phyloP scores from a whole-genome alignment of 2,329 filamentous ascomycete species.

The Sporothrix humicola region DNA sequence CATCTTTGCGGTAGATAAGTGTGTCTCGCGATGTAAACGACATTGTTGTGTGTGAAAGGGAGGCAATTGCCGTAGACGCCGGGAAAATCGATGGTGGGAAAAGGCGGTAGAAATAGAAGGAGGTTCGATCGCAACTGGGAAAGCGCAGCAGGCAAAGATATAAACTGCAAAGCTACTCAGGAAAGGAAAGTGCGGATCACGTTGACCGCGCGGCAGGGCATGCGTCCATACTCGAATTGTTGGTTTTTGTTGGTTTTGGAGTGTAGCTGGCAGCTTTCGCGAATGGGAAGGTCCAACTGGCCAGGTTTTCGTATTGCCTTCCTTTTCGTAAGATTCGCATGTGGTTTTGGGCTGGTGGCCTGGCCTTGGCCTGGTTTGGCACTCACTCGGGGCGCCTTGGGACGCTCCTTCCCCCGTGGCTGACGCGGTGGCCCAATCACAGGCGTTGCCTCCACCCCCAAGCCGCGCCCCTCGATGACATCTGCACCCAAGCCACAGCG shows the following conservation, averaged over 20 bases:
- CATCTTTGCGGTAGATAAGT: conserved; percentile 54
- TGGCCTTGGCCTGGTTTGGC: background rate
- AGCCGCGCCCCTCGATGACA: conserved; percentile 24
- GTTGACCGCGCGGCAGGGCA: conserved; percentile 28
- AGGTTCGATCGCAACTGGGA: background rate
- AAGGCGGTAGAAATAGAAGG: conserved; percentile 2
- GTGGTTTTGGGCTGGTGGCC: conserved; percentile 10
- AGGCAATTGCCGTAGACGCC: background rate
- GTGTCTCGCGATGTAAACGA: conserved; percentile 48
- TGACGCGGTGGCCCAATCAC: conserved; percentile 21
- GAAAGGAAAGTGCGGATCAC: conserved; percentile 31
- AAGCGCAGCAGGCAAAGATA: conserved; percentile 6
- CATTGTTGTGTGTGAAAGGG: conserved; percentile 42
- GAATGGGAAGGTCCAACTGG: conserved; percentile 25
- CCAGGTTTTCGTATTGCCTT: conserved; percentile 27
- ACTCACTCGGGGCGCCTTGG: no score
- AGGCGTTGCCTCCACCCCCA: background rate
- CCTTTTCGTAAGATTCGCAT: conserved; percentile 18
- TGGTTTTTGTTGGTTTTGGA: background rate
- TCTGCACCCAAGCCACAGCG: conserved; percentile 29
- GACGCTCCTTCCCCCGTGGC: conserved; percentile 11
- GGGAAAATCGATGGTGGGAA: background rate
- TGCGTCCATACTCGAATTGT: conserved; percentile 26
- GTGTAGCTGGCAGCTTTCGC: conserved; percentile 16
- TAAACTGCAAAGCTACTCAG: background rate